A percentile compares a stretch with the other conserved stretches of the same genome.
These are phyloP conservation scores for Desmodesmus armatus DNA, from an alignment of 139 green algal species.

Conservation along the genomic window DNA sequence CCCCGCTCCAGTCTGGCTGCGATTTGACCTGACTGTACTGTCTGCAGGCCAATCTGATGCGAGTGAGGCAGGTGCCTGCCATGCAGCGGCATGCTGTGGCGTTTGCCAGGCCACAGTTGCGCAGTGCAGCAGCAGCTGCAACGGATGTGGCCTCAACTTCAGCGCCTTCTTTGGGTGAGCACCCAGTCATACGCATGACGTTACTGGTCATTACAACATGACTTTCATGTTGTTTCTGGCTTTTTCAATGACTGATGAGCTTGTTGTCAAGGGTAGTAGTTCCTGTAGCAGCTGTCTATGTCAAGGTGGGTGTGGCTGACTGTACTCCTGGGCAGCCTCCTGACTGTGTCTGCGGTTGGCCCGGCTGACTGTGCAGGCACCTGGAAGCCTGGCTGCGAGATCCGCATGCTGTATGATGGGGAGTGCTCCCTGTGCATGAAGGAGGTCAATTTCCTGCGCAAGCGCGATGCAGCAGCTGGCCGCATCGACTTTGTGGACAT, in stretches of 20 bases:
- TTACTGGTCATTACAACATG: too few species aligned
- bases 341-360: too few species aligned
- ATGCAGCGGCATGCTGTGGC: too few species aligned
- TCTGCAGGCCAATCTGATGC: background rate
- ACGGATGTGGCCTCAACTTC: background rate
- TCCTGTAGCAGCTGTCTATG: too few species aligned
- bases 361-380: background rate
- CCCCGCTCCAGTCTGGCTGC: too few species aligned
- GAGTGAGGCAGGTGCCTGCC: background rate
- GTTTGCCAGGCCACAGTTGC: background rate
- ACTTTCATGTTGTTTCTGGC: too few species aligned
- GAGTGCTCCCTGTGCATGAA: slow-evolving; percentile 94
- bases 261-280: too few species aligned
- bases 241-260: too few species aligned
- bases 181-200: too few species aligned
- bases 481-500: slow-evolving; percentile 96
- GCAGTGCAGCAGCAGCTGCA: background rate
- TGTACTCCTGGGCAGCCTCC: too few species aligned
- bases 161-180: background rate
- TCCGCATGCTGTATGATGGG: slow-evolving; percentile 90
- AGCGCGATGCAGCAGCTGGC: slow-evolving; percentile 69
- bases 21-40: too few species aligned
- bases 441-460: slow-evolving; percentile 92
- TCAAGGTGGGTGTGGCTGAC: too few species aligned
- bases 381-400: slow-evolving; percentile 59